phyloP scores from a whole-genome alignment of 2,329 filamentous ascomycete species.

The Myriosclerotinia scirpicola region DNA sequence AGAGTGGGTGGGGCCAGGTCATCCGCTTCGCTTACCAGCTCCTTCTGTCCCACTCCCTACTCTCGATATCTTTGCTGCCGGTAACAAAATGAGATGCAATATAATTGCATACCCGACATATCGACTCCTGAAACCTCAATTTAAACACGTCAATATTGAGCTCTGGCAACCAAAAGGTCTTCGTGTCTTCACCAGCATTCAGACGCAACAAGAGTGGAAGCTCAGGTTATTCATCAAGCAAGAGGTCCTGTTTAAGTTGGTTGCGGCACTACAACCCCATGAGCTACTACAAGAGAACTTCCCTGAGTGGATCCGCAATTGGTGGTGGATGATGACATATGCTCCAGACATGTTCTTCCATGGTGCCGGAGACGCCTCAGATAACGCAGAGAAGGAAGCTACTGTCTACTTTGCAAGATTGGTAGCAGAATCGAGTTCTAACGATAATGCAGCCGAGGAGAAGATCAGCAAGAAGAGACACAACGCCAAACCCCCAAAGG shows the following conservation, averaged over 20 bases:
- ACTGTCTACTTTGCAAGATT: neutral
- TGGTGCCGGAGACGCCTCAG: neutral
- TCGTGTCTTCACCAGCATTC: neutral
- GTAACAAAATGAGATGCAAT: neutral
- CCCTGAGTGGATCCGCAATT: conserved; percentile 2
- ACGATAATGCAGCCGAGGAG: neutral
- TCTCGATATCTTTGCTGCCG: neutral
- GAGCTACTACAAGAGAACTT: neutral
- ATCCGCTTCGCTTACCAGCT: neutral
- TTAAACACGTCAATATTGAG: neutral
- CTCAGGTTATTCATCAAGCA: neutral
- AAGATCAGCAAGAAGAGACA: neutral
- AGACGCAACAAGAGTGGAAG: neutral
- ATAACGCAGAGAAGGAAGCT: neutral
- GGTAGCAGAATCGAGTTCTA: too few species aligned
- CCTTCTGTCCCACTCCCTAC: neutral
- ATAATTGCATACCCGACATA: neutral
- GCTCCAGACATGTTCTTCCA: conserved; percentile 1
- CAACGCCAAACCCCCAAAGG: neutral
- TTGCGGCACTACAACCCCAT: neutral
- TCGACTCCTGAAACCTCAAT: neutral
- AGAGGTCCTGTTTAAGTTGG: neutral
- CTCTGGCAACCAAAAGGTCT: neutral
- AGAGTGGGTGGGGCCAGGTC: neutral
- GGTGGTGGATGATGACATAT: conserved; percentile 13